Base-by-base conservation (phyloP, 495 filamentous ascomycete species). In the Penicillium nucicola region DNA sequence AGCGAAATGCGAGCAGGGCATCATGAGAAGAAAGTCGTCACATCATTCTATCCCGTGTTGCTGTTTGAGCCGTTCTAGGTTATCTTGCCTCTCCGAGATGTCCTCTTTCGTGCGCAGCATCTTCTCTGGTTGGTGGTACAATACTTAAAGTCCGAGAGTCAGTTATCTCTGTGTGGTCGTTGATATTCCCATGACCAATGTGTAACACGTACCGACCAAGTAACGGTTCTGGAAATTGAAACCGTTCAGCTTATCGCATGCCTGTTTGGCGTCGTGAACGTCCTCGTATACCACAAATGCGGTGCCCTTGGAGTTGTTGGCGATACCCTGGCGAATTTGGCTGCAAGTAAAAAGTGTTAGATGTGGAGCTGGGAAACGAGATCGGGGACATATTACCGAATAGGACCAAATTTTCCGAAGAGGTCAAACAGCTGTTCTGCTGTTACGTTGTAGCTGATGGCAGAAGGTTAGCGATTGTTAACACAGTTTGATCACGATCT, bases 161-260 rank as follows among this genome's bases (percentile, higher is more conserved):
- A 52, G 48, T 42, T 30, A 46, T 30, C 20, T 13, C n/a, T 37
- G 19, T 43, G 14, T 13, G 18, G 18, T 33, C n/a, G n/a, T 14
- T 4, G 15, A 11, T 5, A 13, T 18, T 39, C 23, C 11, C 22
- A 44, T 33, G 32, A 36, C 36, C 42, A 15, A 30, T 35, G 12
- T 36, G 42, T 18, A 35, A 48, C 43, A 81, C 90, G 38, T 85
- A 96, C 92, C 92, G 65, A 98, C 95, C 61, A 98, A 90, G 75
- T 98, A 98, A 67, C 93, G 90, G 78, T 92, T 95, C 76, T 97
- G 95, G 72, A 98, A 98, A 76, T 98, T 98, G 83, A 95, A 98
- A 64, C 93, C 93, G 76, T 98, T 97, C 64, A 98, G 79, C 78
- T 97, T 97, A 80, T 98, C 93, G 78, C 95, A 96, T 61, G 93